Evolutionary conservation across 1,139 yeast genomes (phyloP).

Genomic region (Scheffersomyces titani): DNA sequence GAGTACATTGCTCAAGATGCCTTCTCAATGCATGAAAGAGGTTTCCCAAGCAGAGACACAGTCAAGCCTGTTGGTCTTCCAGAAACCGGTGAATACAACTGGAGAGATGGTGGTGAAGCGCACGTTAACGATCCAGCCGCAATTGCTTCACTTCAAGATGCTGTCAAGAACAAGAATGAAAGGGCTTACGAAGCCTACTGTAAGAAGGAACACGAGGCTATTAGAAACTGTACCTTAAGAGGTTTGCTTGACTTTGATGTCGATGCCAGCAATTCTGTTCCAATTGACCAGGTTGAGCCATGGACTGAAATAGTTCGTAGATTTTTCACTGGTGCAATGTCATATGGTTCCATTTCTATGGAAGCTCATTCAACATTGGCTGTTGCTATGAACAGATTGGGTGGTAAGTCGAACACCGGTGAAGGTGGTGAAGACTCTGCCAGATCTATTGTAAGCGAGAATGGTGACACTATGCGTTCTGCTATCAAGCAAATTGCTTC

Average conservation of each 20-base stretch:
- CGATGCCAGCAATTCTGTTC: slow-evolving; percentile 70
- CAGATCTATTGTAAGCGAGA: slow-evolving; percentile 73
- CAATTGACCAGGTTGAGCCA: slow-evolving; percentile 97
- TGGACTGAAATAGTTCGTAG: slow-evolving; percentile 99
- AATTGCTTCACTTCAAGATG: slow-evolving; percentile 93
- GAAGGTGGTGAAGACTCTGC: slow-evolving; percentile 99
- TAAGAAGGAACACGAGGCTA: slow-evolving; percentile 88
- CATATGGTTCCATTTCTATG: slow-evolving; percentile 97
- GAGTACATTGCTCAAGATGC: slow-evolving; percentile 97
- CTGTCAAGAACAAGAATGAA: slow-evolving; percentile 94
- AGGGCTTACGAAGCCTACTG: slow-evolving; percentile 89
- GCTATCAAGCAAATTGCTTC: slow-evolving; percentile 98
- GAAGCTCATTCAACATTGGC: slow-evolving; percentile 98
- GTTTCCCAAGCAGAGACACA: slow-evolving; percentile 78
- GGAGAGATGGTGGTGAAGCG: slow-evolving; percentile 98
- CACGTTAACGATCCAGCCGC: slow-evolving; percentile 95
- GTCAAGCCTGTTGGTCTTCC: slow-evolving; percentile 76
- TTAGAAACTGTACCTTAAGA: slow-evolving; percentile 88
- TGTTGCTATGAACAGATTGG: slow-evolving; percentile 96
- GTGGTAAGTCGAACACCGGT: slow-evolving; percentile 97
- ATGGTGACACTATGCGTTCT: slow-evolving; percentile 97
- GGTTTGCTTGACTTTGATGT: slow-evolving; percentile 91
- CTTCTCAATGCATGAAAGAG: slow-evolving; percentile 87
- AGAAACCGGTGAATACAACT: slow-evolving; percentile 95
- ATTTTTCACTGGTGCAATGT: slow-evolving; percentile 98